These are phyloP conservation scores for Moesziomyces sp. DNA, from an alignment of 1,284 basidiomycete genomes.

Conservation along the genomic window DNA sequence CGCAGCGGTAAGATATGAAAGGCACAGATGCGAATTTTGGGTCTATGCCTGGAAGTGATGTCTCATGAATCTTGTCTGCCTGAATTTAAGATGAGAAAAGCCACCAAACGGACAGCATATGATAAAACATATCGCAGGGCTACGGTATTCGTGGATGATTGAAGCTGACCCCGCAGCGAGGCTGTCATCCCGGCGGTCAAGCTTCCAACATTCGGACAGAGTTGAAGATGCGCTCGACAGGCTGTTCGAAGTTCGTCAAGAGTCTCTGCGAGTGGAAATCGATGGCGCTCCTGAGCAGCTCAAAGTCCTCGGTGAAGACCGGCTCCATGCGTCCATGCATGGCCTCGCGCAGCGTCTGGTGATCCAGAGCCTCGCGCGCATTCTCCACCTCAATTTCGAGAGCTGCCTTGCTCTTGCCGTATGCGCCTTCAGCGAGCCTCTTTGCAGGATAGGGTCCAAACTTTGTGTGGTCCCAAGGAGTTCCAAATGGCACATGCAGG, in stretches of 20 bases:
- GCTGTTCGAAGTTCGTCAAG: not conserved
- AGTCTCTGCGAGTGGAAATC: not conserved
- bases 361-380: slow-evolving; percentile 11
- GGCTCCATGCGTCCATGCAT: not conserved
- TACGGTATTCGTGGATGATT: too few species aligned
- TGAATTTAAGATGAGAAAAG: too few species aligned
- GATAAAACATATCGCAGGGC: too few species aligned
- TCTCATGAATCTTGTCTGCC: too few species aligned
- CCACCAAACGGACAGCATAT: too few species aligned
- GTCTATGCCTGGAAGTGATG: too few species aligned
- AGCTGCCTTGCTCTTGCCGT: not conserved
- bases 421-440: not conserved
- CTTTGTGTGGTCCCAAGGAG: not conserved
- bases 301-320: slow-evolving; percentile 14
- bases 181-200: not conserved
- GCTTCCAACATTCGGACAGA: not conserved
- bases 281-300: slow-evolving; percentile 4
- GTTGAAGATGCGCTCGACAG: too few species aligned
- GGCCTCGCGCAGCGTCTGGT: not conserved
- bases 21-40: too few species aligned
- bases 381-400: slow-evolving; percentile 14
- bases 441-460: slow-evolving; percentile 16
- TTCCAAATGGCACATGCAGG: slow-evolving; percentile 1
- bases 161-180: too few species aligned
- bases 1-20: too few species aligned